Percentiles rank a stretch among this genome's conserved stretches.
These are phyloP conservation scores for Flaveria sonorensis DNA, from an alignment of 129 eudicot genomes.

Conservation along the genomic window DNA sequence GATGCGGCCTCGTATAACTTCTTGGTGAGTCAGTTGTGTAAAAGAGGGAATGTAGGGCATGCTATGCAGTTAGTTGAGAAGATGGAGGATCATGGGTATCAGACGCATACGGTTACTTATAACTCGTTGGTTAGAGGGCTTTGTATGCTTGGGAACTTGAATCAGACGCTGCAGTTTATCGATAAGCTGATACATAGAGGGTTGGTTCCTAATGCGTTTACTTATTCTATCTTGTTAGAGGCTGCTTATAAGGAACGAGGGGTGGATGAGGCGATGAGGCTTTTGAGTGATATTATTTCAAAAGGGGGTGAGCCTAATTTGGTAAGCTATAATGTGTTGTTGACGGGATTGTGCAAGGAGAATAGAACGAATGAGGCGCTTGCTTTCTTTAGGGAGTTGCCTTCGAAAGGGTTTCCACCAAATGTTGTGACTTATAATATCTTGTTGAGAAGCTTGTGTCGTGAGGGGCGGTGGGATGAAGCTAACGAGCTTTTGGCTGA, in stretches of 20 bases:
- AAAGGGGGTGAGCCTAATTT: constrained; percentile 79
- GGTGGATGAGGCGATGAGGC: constrained; percentile 69
- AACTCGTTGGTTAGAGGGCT: constrained; percentile 76
- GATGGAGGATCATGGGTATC: constrained; percentile 82
- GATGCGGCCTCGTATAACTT: constrained; percentile 61
- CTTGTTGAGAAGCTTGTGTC: constrained; percentile 70
- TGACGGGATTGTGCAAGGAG: constrained; percentile 87
- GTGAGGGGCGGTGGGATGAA: constrained; percentile 74
- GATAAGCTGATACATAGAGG: constrained; percentile 63
- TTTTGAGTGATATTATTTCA: constrained; percentile 58
- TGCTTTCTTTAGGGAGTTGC: constrained; percentile 67
- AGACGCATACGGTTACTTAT: constrained; percentile 61
- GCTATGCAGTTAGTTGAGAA: constrained; percentile 77
- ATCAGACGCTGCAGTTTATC: constrained; percentile 56
- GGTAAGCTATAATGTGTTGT: constrained; percentile 73
- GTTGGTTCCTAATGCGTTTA: constrained; percentile 65
- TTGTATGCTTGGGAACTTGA: constrained; percentile 71
- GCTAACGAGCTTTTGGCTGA: constrained; percentile 71
- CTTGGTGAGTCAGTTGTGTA: constrained; percentile 71
- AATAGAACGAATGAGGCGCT: constrained; percentile 70
- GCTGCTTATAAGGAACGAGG: constrained; percentile 85
- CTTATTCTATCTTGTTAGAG: constrained; percentile 78
- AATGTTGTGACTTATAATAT: constrained; percentile 80
- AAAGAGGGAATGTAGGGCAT: constrained; percentile 64
- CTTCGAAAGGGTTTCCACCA: constrained; percentile 64